phyloP scores from a whole-genome alignment of 306 rosid genomes.

The Gastrolobium bilobum region DNA sequence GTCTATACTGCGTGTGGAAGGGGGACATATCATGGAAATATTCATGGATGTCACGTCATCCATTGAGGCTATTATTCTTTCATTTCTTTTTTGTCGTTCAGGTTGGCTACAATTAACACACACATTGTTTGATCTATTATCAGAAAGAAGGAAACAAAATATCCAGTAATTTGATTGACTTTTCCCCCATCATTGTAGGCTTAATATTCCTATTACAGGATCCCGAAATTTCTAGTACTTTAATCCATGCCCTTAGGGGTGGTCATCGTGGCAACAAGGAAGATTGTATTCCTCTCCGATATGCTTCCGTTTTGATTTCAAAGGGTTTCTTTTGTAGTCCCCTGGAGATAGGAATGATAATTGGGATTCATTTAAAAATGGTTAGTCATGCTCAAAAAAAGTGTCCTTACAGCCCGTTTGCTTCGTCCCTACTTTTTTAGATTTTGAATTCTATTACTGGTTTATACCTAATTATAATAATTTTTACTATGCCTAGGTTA shows the following conservation, averaged over 20 bases:
- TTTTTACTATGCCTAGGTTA: conserved; percentile 68
- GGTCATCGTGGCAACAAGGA: conserved; percentile 73
- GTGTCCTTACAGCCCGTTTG: conserved; percentile 16
- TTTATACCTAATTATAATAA: conserved; percentile 39
- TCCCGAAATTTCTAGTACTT: conserved; percentile 81
- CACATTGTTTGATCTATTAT: conserved; percentile 41
- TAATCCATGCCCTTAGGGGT: conserved; percentile 78
- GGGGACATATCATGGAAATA: conserved; percentile 68
- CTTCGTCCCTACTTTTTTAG: neutral
- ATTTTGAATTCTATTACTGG: conserved; percentile 13
- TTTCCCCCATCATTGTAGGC: conserved; percentile 65
- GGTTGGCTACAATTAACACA: conserved; percentile 59
- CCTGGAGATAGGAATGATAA: conserved; percentile 79
- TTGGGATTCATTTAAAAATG: conserved; percentile 88
- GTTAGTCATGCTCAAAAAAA: conserved; percentile 60
- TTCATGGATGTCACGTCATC: conserved; percentile 85
- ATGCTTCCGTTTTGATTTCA: conserved; percentile 83
- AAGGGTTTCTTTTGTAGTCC: conserved; percentile 92
- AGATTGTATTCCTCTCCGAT: conserved; percentile 87
- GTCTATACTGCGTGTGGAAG: conserved; percentile 68
- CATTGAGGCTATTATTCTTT: conserved; percentile 84
- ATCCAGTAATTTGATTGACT: conserved; percentile 39
- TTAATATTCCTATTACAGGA: conserved; percentile 86
- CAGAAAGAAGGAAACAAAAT: conserved; percentile 40
- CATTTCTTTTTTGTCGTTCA: conserved; percentile 90